Evolutionary conservation across 2,329 filamentous ascomycete genomes (phyloP).

Genomic region (Oidium heveae): DNA sequence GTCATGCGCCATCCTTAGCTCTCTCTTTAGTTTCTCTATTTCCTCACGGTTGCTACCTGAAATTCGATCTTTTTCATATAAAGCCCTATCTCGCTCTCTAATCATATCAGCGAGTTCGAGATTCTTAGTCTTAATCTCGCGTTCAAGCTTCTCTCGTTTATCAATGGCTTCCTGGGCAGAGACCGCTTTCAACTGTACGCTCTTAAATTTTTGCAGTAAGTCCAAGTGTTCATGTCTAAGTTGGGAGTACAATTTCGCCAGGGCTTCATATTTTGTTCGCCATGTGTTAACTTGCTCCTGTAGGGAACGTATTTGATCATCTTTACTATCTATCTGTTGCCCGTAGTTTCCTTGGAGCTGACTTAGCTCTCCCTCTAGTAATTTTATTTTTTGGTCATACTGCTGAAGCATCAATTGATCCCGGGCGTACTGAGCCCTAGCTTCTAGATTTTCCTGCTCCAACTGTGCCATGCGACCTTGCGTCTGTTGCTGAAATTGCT

Average conservation of each 20-base stretch:
- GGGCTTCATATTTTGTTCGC: conserved; percentile 86
- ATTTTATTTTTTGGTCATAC: conserved; percentile 85
- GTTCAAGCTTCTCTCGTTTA: conserved; percentile 76
- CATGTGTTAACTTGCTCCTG: conserved; percentile 97
- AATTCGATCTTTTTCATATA: conserved; percentile 81
- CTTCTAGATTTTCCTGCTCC: conserved; percentile 83
- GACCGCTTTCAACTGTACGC: conserved; percentile 83
- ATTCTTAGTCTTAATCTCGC: conserved; percentile 98
- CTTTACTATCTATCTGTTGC: conserved; percentile 68
- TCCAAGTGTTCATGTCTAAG: conserved; percentile 86
- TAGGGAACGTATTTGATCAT: conserved; percentile 76
- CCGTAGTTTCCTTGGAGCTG: conserved; percentile 64
- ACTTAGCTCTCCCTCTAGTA: conserved; percentile 62
- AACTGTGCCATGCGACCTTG: conserved; percentile 89
- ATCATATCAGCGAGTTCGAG: conserved; percentile 98
- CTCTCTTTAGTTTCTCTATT: conserved; percentile 77
- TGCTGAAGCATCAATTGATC: conserved; percentile 94
- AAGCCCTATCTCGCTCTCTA: conserved; percentile 71
- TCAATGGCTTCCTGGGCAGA: conserved; percentile 96
- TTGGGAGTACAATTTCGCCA: conserved; percentile 94
- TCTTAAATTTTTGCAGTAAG: conserved; percentile 85
- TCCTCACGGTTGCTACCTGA: conserved; percentile 76
- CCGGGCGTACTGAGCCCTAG: conserved; percentile 84
- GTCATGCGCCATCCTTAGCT: conserved; percentile 77
- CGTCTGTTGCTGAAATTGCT: conserved; percentile 82